These are phyloP conservation scores for Aspergillus funiculosus DNA, from an alignment of 495 filamentous ascomycete genomes.

Conservation along the genomic window DNA sequence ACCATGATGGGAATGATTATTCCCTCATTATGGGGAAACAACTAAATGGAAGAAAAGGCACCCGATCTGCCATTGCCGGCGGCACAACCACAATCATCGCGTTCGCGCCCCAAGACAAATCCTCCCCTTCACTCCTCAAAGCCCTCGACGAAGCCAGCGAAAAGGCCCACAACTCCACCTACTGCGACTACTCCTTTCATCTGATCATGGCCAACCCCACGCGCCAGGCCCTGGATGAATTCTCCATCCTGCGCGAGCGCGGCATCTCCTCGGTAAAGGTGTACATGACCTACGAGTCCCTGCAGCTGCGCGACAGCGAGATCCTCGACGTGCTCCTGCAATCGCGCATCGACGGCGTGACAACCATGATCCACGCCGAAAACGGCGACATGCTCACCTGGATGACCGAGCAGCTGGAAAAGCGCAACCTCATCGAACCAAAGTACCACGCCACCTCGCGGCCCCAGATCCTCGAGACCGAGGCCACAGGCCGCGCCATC, in stretches of 20 bases:
- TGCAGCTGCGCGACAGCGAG: conserved; percentile 50
- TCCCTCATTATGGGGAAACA: background rate
- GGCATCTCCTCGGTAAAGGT: conserved; percentile 55
- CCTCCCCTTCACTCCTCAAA: background rate
- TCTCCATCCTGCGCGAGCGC: conserved; percentile 30
- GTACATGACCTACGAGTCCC: conserved; percentile 58
- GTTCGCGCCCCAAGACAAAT: conserved; percentile 36
- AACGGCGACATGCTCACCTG: conserved; percentile 50
- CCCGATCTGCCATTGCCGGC: conserved; percentile 50
- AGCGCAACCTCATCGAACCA: conserved; percentile 40
- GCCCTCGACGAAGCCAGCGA: background rate
- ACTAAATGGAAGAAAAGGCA: background rate
- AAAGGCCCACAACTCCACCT: conserved; percentile 39
- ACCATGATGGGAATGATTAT: background rate
- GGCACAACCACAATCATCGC: conserved; percentile 54
- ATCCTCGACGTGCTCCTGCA: conserved; percentile 51
- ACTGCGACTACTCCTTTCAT: conserved; percentile 58
- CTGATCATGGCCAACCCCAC: conserved; percentile 50
- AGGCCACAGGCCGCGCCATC: conserved; percentile 56
- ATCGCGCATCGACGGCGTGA: conserved; percentile 40
- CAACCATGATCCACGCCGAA: conserved; percentile 59
- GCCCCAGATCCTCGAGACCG: conserved; percentile 50
- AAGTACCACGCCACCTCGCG: conserved; percentile 51
- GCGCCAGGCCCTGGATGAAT: conserved; percentile 35
- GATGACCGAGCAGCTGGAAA: conserved; percentile 45